Percentiles rank a stretch among this genome's conserved stretches.
phyloP scores from a whole-genome alignment of 176 grass and related monocot species.

The Paspalum vaginatum region DNA sequence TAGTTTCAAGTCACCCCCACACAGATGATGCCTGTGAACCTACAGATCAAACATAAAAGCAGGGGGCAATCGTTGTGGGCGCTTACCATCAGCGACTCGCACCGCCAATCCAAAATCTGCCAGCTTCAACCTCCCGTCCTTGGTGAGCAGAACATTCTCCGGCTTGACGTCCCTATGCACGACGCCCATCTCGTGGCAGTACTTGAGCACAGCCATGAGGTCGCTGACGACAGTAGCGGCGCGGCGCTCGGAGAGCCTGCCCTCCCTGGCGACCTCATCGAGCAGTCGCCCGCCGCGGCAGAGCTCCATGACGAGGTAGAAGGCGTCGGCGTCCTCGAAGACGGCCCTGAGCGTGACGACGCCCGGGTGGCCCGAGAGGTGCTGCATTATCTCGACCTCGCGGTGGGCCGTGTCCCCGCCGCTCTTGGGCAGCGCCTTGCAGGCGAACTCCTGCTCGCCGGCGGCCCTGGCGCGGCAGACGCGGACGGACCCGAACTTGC shows the following conservation, averaged over 20 bases:
- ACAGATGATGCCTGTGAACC: background rate
- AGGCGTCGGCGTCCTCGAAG: conserved; percentile 58
- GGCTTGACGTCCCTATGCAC: conserved; percentile 63
- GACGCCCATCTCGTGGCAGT: conserved; percentile 47
- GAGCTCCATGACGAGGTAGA: conserved; percentile 75
- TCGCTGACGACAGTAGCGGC: conserved; percentile 51
- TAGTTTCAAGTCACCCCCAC: too few relatives aligned
- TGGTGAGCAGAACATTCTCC: conserved; percentile 73
- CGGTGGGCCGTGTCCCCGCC: conserved; percentile 64
- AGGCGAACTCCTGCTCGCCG: conserved; percentile 41
- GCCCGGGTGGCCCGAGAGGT: conserved; percentile 72
- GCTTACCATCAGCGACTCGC: conserved; percentile 34
- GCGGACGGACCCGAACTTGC: conserved; percentile 69
- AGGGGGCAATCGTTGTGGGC: background rate
- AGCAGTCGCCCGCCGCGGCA: conserved; percentile 59
- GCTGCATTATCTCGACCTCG: conserved; percentile 86
- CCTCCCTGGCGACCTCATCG: conserved; percentile 54
- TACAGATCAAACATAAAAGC: background rate
- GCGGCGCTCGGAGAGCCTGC: conserved; percentile 46
- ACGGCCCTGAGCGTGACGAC: conserved; percentile 67
- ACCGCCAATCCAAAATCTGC: conserved; percentile 52
- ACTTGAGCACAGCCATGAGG: conserved; percentile 49
- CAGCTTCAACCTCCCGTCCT: conserved; percentile 43
- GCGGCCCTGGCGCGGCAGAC: conserved; percentile 54
- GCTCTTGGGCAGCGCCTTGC: conserved; percentile 63